Base-by-base conservation (phyloP, 2,329 filamentous ascomycete species). In the Emergomyces africanus region DNA sequence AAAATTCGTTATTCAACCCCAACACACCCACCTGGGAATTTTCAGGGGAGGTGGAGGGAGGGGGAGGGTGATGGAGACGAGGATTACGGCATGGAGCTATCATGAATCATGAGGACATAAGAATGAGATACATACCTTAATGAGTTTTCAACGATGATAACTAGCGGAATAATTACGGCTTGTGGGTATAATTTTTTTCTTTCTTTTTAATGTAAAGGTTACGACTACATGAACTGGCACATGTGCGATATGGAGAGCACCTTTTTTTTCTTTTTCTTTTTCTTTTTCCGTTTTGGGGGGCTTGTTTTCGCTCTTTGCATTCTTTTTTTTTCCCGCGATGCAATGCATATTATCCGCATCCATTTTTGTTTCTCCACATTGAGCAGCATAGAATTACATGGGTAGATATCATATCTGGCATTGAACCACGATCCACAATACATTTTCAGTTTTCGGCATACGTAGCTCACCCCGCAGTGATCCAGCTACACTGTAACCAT, bases 61-160 rank as follows among this genome's bases (percentile, higher is more conserved):
- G n/a, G n/a, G n/a, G 76, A 78, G 35, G 65, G 72, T 35, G 76
- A 78, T n/a, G 71, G 63, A 1, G 76, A 78, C 54, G 76, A 78
- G 35, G 72, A 74, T 55, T 76, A 79, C 59, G 75, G 73, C 18
- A 78, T 78, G 74, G 77, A 78, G 61, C 66, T 74, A 23, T 71
- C 70, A 61, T 72, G 64, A 71, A 23, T 71, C 70, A 61, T 72
- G 64, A 71, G 53, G n/a, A 33, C 20, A 23, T 54, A 58, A 5
- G 8, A n/a, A n/a, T 8, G 48, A 35, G 15, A 51, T 33, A 51
- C n/a, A n/a, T n/a, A n/a, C n/a, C n/a, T n/a, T 51, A 3, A 51
- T 18, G 23, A 54, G 18, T 12, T 33, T 48, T 25, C 37, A 55
- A 44, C 8, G 23, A 33, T 55, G 18, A 15, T 39, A 12, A 12